Conservation (phyloP, 768 basidiomycete genomes). For the Collybiopsis luxurians region DNA sequence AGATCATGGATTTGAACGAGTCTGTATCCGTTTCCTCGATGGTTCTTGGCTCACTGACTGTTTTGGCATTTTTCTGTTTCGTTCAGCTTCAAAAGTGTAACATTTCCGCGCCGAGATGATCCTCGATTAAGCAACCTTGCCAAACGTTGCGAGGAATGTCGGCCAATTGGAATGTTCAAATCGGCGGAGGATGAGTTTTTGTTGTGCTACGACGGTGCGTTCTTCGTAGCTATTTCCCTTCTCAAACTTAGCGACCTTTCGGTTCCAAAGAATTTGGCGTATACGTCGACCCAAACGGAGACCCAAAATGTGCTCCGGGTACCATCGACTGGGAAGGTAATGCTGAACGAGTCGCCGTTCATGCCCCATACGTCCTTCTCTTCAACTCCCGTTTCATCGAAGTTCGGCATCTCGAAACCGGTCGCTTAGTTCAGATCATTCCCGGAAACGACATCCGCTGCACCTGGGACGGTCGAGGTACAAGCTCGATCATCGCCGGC, state of each 20-base stretch:
- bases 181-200: constrained; percentile 83
- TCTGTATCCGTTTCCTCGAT: constrained; percentile 50
- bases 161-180: constrained; percentile 89
- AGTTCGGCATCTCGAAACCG: constrained; percentile 79
- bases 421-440: constrained; percentile 25
- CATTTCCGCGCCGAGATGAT: constrained; percentile 81
- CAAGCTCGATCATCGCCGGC: constrained; percentile 38
- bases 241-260: neutral
- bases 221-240: neutral
- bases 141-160: constrained; percentile 76
- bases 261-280: constrained; percentile 84
- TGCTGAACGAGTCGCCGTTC: constrained; percentile 85
- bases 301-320: constrained; percentile 67
- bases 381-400: constrained; percentile 92
- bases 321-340: constrained; percentile 95
- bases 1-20: constrained; percentile 98
- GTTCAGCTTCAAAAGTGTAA: constrained; percentile 78
- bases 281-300: constrained; percentile 90
- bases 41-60: constrained; percentile 87
- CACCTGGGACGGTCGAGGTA: constrained; percentile 83
- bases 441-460: constrained; percentile 79
- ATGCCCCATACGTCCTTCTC: constrained; percentile 83
- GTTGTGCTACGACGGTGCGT: constrained; percentile 81
- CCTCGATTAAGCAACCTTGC: constrained; percentile 64
- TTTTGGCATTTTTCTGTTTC: too few species aligned